Percentiles rank a stretch among this genome's conserved stretches.
These are phyloP conservation scores for Chrysochromulina tobinii DNA, from an alignment of 78 protist genomes.

Conservation along the genomic window DNA sequence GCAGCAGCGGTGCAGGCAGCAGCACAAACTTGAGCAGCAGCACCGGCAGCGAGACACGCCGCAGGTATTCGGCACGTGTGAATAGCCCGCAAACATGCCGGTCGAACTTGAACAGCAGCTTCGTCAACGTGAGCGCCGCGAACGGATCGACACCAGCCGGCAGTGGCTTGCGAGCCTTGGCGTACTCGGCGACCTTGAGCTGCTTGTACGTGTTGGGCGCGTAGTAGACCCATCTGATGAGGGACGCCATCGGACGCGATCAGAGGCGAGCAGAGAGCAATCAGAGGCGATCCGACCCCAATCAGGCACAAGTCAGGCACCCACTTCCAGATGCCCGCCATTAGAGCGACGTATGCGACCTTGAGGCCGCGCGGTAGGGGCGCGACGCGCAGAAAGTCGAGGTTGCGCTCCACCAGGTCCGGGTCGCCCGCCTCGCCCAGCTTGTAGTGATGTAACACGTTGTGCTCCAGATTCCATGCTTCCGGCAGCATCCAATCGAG, in stretches of 20 bases:
- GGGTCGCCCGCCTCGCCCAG: conserved; percentile 36
- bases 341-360: background rate
- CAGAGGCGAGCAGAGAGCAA: background rate
- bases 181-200: background rate
- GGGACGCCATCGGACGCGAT: no score
- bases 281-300: no score
- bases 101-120: background rate
- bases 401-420: conserved; percentile 32
- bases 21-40: conserved; percentile 11
- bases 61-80: background rate
- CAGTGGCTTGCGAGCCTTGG: background rate
- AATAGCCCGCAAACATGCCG: no score
- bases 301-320: no score
- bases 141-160: background rate
- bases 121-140: background rate
- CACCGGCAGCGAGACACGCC: conserved; percentile 7
- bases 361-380: background rate
- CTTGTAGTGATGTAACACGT: conserved; percentile 41
- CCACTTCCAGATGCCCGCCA: conserved; percentile 18
- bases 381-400: background rate
- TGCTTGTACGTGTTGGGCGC: conserved; percentile 54
- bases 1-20: background rate
- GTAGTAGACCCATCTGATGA: conserved; percentile 35
- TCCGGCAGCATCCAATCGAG: conserved; percentile 57
- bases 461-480: conserved; percentile 54